These are phyloP conservation scores for Pleurotus ostreatus DNA, from an alignment of 768 basidiomycete species.

Conservation along the genomic window DNA sequence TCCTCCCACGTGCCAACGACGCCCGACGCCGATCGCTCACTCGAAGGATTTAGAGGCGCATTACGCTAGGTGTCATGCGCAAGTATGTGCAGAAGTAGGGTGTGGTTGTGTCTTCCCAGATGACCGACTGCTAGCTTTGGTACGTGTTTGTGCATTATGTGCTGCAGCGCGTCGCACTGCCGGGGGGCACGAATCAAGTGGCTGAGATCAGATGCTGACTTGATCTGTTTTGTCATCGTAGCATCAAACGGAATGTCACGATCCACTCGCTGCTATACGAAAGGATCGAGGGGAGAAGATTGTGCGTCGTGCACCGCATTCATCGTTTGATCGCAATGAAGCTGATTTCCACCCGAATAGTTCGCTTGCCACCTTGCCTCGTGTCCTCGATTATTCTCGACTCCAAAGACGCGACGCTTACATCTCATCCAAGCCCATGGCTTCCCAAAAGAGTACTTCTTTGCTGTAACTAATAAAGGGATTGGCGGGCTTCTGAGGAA, in stretches of 20 bases:
- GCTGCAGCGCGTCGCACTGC: too few relatives aligned
- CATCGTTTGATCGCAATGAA: too few relatives aligned
- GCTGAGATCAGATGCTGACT: constrained; percentile 5
- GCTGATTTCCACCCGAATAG: constrained; percentile 23
- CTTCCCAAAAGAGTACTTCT: constrained; percentile 89
- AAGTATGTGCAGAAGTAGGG: constrained; percentile 66
- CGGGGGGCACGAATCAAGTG: background rate
- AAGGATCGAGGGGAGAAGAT: constrained; percentile 85
- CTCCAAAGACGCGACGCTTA: constrained; percentile 71
- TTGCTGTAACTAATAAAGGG: constrained; percentile 88
- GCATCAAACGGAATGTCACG: constrained; percentile 88
- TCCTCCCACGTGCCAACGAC: constrained; percentile 75
- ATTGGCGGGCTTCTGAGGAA: constrained; percentile 73
- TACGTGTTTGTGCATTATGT: constrained; percentile 34
- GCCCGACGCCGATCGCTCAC: constrained; percentile 59
- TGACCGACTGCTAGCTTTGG: constrained; percentile 70
- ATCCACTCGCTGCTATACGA: constrained; percentile 73
- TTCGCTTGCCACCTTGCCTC: constrained; percentile 74
- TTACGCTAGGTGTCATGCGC: constrained; percentile 80
- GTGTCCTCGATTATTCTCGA: constrained; percentile 58
- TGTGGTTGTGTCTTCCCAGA: constrained; percentile 88
- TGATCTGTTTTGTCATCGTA: constrained; percentile 20
- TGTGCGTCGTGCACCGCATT: constrained; percentile 36
- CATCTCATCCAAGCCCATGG: constrained; percentile 81
- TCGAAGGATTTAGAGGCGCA: constrained; percentile 75